Conservation (phyloP, 2,329 filamentous ascomycete species). For the Fusarium globosum region DNA sequence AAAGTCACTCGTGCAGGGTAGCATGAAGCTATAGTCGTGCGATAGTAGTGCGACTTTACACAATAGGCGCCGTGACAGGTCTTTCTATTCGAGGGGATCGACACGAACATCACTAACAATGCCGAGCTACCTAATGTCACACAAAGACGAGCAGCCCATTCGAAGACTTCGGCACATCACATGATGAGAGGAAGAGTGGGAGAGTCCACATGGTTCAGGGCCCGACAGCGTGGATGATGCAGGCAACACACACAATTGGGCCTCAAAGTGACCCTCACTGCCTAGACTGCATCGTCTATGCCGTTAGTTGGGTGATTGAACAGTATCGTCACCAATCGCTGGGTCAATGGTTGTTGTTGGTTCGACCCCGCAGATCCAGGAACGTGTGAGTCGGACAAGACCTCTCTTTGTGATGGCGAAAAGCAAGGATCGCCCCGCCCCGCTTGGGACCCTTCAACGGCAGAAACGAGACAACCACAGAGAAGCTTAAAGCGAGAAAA, state of each 20-base stretch:
- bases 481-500: slow-evolving; percentile 15
- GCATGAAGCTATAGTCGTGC: slow-evolving; percentile 33
- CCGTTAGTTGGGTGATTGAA: slow-evolving; percentile 13
- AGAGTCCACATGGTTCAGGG: slow-evolving; percentile 25
- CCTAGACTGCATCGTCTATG: background rate
- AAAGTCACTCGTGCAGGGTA: slow-evolving; percentile 15
- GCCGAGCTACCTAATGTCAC: slow-evolving; percentile 27
- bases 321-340: slow-evolving; percentile 14
- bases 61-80: slow-evolving; percentile 29
- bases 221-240: slow-evolving; percentile 31
- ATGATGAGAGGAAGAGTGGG: slow-evolving; percentile 23
- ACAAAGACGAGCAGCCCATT: slow-evolving; percentile 28
- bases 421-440: slow-evolving; percentile 33
- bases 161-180: slow-evolving; percentile 32
- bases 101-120: slow-evolving; percentile 7
- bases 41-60: slow-evolving; percentile 34
- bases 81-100: slow-evolving; percentile 24
- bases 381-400: slow-evolving; percentile 25
- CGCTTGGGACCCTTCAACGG: slow-evolving; percentile 14
- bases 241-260: slow-evolving; percentile 36
- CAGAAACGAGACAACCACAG: slow-evolving; percentile 13
- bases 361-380: slow-evolving; percentile 21
- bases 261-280: slow-evolving; percentile 28
- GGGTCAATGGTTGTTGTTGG: background rate
- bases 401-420: slow-evolving; percentile 19